These are phyloP conservation scores for Penicillium taxi DNA, from an alignment of 495 filamentous ascomycete species.

Conservation along the genomic window DNA sequence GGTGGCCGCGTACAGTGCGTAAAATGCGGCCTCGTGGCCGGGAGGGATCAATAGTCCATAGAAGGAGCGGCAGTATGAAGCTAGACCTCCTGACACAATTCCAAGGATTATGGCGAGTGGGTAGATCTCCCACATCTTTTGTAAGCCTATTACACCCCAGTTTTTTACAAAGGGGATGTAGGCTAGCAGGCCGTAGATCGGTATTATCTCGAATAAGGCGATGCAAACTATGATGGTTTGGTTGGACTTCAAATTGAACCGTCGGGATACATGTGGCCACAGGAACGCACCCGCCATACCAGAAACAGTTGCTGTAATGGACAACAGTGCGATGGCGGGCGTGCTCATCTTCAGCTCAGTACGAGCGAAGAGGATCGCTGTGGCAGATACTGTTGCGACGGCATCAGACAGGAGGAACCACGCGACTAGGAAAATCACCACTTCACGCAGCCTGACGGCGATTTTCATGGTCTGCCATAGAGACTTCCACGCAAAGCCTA, in stretches of 20 bases:
- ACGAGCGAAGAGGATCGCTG: conserved; percentile 87
- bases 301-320: conserved; percentile 68
- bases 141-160: conserved; percentile 70
- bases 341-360: conserved; percentile 76
- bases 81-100: conserved; percentile 74
- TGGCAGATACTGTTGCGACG: conserved; percentile 82
- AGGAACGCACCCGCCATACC: conserved; percentile 78
- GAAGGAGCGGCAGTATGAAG: conserved; percentile 76
- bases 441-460: conserved; percentile 66
- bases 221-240: conserved; percentile 82
- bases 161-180: conserved; percentile 68
- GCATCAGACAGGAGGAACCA: conserved; percentile 89
- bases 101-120: conserved; percentile 77
- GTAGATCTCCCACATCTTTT: conserved; percentile 89
- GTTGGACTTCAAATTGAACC: conserved; percentile 54
- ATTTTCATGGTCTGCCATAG: conserved; percentile 67
- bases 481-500: conserved; percentile 72
- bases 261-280: conserved; percentile 64
- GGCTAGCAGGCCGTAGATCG: conserved; percentile 74
- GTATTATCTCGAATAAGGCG: conserved; percentile 76
- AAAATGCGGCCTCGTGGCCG: conserved; percentile 87
- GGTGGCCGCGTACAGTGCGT: conserved; percentile 86
- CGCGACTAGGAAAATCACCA: conserved; percentile 71
- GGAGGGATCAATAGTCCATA: conserved; percentile 81
- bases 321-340: conserved; percentile 68